A percentile compares a stretch with the other conserved stretches of the same genome.
phyloP scores from a whole-genome alignment of 2,329 filamentous ascomycete species.

The Cordyceps cateniannulata region DNA sequence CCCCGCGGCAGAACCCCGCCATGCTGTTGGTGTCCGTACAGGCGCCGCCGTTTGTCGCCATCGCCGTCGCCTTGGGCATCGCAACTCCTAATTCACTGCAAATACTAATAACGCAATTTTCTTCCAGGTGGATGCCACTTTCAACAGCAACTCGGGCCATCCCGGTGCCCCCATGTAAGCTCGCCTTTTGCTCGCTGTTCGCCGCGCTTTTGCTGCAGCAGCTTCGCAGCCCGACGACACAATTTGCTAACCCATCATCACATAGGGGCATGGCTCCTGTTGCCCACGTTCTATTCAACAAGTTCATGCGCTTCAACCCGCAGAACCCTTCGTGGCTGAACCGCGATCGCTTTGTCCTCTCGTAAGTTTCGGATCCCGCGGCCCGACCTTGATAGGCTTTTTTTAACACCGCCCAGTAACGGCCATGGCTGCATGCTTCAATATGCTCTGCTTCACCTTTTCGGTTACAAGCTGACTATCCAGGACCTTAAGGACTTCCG shows the following conservation, averaged over 20 bases:
- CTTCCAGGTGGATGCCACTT: slow-evolving; percentile 88
- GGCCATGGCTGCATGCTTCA: slow-evolving; percentile 99
- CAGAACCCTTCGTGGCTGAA: slow-evolving; percentile 98
- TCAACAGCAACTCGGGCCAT: slow-evolving; percentile 93
- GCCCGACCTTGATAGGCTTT: background rate
- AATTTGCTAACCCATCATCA: slow-evolving; percentile 25
- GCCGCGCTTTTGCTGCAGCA: background rate
- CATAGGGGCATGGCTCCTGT: slow-evolving; percentile 80
- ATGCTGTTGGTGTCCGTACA: slow-evolving; percentile 9
- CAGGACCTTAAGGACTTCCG: slow-evolving; percentile 96
- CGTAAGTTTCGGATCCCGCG: slow-evolving; percentile 59
- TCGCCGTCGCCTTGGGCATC: background rate
- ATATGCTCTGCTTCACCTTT: slow-evolving; percentile 95
- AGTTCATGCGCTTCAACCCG: slow-evolving; percentile 99
- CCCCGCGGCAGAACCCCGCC: slow-evolving; percentile 1
- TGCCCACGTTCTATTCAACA: slow-evolving; percentile 96
- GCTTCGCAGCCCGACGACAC: slow-evolving; percentile 3
- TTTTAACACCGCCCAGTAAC: slow-evolving; percentile 55
- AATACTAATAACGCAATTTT: slow-evolving; percentile 19
- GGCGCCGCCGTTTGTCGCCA: slow-evolving; percentile 2
- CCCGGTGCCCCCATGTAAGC: slow-evolving; percentile 92
- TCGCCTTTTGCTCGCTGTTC: background rate
- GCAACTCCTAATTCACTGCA: background rate
- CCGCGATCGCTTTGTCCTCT: slow-evolving; percentile 97
- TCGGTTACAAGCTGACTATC: slow-evolving; percentile 78